phyloP scores from a whole-genome alignment of 108 stramenopile species.

The Cyclostephanos invisitatus region DNA sequence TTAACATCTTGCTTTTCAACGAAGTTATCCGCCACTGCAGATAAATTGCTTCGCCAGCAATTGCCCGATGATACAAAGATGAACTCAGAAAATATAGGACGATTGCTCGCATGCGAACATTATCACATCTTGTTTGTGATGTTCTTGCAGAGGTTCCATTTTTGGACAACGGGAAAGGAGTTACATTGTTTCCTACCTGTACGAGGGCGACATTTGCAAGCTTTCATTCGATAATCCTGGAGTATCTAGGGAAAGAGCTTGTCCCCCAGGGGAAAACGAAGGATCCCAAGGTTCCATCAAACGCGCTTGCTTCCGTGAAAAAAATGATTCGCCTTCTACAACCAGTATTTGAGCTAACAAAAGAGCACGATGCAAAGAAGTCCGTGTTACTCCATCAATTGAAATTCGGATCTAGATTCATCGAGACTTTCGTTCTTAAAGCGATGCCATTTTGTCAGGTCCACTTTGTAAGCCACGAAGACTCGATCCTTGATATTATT shows the following conservation, averaged over 20 bases:
- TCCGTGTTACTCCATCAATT: slow-evolving; percentile 39
- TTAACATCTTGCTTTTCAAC: slow-evolving; percentile 8
- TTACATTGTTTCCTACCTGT: slow-evolving; percentile 45
- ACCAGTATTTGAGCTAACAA: slow-evolving; percentile 30
- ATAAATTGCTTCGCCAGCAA: slow-evolving; percentile 30
- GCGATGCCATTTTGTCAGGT: slow-evolving; percentile 46
- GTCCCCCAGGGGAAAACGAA: slow-evolving; percentile 31
- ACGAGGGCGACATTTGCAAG: slow-evolving; percentile 32
- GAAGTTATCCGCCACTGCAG: slow-evolving; percentile 33
- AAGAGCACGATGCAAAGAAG: slow-evolving; percentile 41
- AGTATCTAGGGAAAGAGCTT: slow-evolving; percentile 36
- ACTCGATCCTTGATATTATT: slow-evolving; percentile 40
- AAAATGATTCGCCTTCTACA: slow-evolving; percentile 29
- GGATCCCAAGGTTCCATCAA: slow-evolving; percentile 26
- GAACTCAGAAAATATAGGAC: slow-evolving; percentile 52
- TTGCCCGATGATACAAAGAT: slow-evolving; percentile 53
- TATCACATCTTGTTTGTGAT: slow-evolving; percentile 40
- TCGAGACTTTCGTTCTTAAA: slow-evolving; percentile 50
- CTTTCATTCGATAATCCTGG: slow-evolving; percentile 35
- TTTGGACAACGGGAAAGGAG: slow-evolving; percentile 52
- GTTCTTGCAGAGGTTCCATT: slow-evolving; percentile 44
- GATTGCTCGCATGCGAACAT: slow-evolving; percentile 40
- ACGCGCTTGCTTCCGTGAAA: slow-evolving; percentile 6
- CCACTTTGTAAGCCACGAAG: slow-evolving; percentile 43
- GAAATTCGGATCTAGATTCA: slow-evolving; percentile 46